Conservation (phyloP, 371 early-diverging fungal genomes). For the Mortierella sp. region DNA sequence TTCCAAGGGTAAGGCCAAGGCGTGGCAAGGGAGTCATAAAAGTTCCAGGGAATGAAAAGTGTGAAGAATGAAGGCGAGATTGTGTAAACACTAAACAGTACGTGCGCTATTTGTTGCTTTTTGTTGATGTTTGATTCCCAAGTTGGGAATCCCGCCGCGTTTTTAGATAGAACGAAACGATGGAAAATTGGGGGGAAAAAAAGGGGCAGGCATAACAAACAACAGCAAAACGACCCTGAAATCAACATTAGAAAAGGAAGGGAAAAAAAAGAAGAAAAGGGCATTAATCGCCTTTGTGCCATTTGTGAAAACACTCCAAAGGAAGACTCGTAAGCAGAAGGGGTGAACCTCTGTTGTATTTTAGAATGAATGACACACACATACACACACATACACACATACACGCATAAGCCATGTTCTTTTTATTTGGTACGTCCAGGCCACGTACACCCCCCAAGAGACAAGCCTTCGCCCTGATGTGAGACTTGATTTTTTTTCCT, state of each 20-base stretch:
- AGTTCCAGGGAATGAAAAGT: not conserved
- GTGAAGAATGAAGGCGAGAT: not conserved
- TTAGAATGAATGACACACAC: not conserved
- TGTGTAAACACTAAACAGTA: not conserved
- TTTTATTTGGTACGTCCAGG: too few relatives aligned
- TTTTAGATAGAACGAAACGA: not conserved
- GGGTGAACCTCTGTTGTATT: not conserved
- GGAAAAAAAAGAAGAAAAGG: not conserved
- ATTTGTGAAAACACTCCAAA: not conserved
- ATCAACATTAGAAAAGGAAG: too few relatives aligned
- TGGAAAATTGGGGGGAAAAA: not conserved
- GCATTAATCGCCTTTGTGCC: constrained; percentile 8
- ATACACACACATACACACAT: too few relatives aligned
- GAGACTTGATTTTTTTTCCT: too few relatives aligned
- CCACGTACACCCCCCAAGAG: too few relatives aligned
- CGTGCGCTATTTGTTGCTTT: not conserved
- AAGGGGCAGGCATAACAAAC: not conserved
- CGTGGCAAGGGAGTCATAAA: too few relatives aligned
- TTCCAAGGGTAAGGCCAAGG: too few relatives aligned
- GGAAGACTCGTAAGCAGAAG: not conserved
- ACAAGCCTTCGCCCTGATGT: too few relatives aligned
- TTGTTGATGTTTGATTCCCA: not conserved
- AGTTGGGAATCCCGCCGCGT: not conserved
- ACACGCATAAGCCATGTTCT: too few relatives aligned
- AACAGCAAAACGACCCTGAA: not conserved